These are phyloP conservation scores for Melampsora abietis-canadensis DNA, from an alignment of 1,284 basidiomycete genomes.

Conservation along the genomic window DNA sequence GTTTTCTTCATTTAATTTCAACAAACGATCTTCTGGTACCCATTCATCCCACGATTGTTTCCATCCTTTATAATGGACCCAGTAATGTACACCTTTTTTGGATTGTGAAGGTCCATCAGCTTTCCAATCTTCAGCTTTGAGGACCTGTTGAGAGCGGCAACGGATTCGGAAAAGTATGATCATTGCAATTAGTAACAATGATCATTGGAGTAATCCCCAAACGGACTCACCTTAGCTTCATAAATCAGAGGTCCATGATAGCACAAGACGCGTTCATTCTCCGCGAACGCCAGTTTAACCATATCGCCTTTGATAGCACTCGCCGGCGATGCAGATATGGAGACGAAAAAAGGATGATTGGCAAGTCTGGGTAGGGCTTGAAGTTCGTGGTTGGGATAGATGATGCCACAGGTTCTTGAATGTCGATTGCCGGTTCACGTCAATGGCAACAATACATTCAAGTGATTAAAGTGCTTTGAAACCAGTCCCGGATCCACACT, in stretches of 20 bases:
- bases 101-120: slow-evolving; percentile 64
- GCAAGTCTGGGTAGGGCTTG: too few species aligned
- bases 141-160: slow-evolving; percentile 57
- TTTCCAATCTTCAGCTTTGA: slow-evolving; percentile 74
- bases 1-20: slow-evolving; percentile 83
- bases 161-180: not conserved
- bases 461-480: too few species aligned
- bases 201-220: not conserved
- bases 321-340: too few species aligned
- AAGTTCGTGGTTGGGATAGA: too few species aligned
- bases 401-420: too few species aligned
- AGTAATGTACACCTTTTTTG: slow-evolving; percentile 77
- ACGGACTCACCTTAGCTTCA: slow-evolving; percentile 69
- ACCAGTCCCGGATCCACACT: too few species aligned
- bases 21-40: slow-evolving; percentile 76
- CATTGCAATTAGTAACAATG: not conserved
- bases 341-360: too few species aligned
- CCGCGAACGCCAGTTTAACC: slow-evolving; percentile 53
- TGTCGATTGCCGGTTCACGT: too few species aligned
- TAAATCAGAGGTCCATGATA: slow-evolving; percentile 93
- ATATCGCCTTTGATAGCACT: not conserved
- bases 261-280: slow-evolving; percentile 79
- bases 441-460: too few species aligned
- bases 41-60: slow-evolving; percentile 99
- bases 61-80: slow-evolving; percentile 99